Conservation (phyloP, 257 asterid genomes). For the Plantago elongata region DNA sequence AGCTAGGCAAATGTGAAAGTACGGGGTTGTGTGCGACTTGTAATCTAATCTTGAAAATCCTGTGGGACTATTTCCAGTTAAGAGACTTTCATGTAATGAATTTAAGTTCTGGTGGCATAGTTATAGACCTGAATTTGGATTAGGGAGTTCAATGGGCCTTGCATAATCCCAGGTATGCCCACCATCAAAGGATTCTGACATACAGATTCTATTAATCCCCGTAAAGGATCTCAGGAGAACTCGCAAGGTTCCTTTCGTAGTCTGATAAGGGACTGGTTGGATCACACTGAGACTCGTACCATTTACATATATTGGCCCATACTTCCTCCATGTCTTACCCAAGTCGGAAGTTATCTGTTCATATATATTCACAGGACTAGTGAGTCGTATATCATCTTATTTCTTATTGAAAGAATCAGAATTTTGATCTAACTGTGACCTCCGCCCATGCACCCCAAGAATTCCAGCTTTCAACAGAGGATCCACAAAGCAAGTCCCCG, state of each 20-base stretch:
- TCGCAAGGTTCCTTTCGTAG: constrained; percentile 68
- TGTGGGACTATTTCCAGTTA: too few species aligned
- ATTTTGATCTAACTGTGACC: constrained; percentile 33
- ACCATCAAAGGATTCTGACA: constrained; percentile 80
- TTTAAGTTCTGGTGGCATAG: constrained; percentile 1
- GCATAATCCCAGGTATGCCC: constrained; percentile 91
- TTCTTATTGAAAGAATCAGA: constrained; percentile 7
- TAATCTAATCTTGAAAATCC: too few species aligned
- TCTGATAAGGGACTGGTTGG: constrained; percentile 88
- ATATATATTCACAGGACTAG: constrained; percentile 8
- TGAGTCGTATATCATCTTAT: neutral
- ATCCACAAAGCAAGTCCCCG: constrained; percentile 89
- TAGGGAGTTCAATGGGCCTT: constrained; percentile 66
- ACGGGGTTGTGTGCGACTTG: too few species aligned
- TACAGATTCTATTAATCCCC: constrained; percentile 60
- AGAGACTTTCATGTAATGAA: too few species aligned
- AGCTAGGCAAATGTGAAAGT: too few species aligned
- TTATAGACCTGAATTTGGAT: constrained; percentile 83
- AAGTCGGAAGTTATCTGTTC: constrained; percentile 73
- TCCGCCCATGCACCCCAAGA: constrained; percentile 99
- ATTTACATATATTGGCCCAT: constrained; percentile 76
- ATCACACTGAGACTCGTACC: constrained; percentile 64
- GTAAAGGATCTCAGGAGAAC: constrained; percentile 68
- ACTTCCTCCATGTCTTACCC: constrained; percentile 79
- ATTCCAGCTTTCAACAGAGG: constrained; percentile 98